phyloP scores from a whole-genome alignment of 2,329 filamentous ascomycete species.

The Aspergillus calidoustus region DNA sequence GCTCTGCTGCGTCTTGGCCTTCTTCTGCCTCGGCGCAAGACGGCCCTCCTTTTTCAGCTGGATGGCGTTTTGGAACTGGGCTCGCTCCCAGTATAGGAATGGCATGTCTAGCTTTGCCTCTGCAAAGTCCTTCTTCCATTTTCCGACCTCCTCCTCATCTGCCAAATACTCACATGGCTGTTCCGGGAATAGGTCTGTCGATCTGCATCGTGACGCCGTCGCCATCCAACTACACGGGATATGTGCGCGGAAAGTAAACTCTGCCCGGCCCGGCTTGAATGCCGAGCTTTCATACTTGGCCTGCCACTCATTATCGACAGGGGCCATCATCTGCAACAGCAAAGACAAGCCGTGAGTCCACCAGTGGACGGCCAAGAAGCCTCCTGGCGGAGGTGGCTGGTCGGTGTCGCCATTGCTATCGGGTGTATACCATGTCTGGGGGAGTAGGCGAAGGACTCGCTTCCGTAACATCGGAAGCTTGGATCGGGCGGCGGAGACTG shows the following conservation, averaged over 20 bases:
- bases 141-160: conserved; percentile 17
- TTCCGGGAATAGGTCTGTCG: conserved; percentile 25
- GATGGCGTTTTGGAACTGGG: background rate
- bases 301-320: background rate
- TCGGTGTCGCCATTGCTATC: background rate
- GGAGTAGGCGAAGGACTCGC: background rate
- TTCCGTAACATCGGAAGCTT: background rate
- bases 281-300: background rate
- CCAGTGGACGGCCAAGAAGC: background rate
- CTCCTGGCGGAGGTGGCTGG: too few species aligned
- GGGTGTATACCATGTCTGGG: background rate
- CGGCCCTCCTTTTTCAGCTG: background rate
- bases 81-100: conserved; percentile 18
- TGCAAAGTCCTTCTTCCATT: conserved; percentile 8
- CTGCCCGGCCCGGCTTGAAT: background rate
- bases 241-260: conserved; percentile 25
- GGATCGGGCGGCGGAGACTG: background rate
- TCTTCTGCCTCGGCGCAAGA: background rate
- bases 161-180: conserved; percentile 23
- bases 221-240: conserved; percentile 8
- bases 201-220: conserved; percentile 20
- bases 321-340: background rate
- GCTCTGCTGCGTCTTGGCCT: background rate
- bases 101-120: conserved; percentile 18
- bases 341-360: background rate